Evolutionary conservation across 306 rosid species (phyloP).

Genomic region (Abrus pulchellus): DNA sequence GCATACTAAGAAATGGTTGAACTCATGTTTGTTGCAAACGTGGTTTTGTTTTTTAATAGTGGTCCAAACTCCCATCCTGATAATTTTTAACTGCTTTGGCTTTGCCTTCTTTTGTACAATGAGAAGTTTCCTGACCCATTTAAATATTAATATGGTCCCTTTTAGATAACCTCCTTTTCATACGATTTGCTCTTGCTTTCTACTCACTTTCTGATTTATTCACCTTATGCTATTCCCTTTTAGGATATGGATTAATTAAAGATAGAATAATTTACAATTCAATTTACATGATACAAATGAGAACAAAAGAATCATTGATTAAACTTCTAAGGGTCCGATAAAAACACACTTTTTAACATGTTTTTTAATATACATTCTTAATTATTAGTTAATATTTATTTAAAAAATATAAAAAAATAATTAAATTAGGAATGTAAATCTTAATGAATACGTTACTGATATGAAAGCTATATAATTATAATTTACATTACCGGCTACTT

Average conservation of each 20-base stretch:
- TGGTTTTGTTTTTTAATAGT: no score
- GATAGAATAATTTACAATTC: neutral
- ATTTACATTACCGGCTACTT: neutral
- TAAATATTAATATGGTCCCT: neutral
- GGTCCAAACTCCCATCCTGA: no score
- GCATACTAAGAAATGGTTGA: no score
- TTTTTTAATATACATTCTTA: no score
- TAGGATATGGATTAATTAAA: conserved; percentile 11
- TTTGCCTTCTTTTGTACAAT: neutral
- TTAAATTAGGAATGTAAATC: no score
- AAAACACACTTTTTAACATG: no score
- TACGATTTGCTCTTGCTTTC: conserved; percentile 16
- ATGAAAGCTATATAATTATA: no score
- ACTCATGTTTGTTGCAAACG: no score
- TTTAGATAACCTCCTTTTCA: neutral
- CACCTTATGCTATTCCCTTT: neutral
- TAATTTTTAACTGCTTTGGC: neutral
- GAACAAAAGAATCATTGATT: neutral
- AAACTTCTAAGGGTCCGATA: no score
- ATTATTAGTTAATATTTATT: no score
- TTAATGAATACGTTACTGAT: no score
- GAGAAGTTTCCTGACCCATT: neutral
- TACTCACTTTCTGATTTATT: conserved; percentile 11
- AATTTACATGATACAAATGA: neutral
- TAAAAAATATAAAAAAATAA: no score